These are phyloP conservation scores for Desmodesmus armatus DNA, from an alignment of 139 green algal species.

Conservation along the genomic window DNA sequence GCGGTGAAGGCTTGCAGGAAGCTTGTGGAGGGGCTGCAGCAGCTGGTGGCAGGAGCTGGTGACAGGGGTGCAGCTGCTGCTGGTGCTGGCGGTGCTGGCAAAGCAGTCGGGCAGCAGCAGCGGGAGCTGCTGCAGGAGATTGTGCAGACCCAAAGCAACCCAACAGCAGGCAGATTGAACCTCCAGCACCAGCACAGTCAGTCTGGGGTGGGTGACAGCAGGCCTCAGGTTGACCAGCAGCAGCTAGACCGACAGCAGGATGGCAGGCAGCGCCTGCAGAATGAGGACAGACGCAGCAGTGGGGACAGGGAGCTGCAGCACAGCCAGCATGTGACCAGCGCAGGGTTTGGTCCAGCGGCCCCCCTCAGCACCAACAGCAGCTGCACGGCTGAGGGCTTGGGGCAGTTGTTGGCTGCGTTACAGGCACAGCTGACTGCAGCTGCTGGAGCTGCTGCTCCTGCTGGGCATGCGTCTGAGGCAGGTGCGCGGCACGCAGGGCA, in stretches of 20 bases:
- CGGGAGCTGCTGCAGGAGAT: background rate
- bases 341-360: too few species aligned
- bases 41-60: too few species aligned
- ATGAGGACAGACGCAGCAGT: background rate
- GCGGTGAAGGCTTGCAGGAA: slow-evolving; percentile 3
- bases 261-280: background rate
- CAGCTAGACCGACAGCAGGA: background rate
- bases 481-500: background rate
- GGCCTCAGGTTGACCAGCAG: background rate
- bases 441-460: background rate
- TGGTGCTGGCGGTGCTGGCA: too few species aligned
- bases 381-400: background rate
- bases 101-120: slow-evolving; percentile 22
- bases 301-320: background rate
- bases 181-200: background rate
- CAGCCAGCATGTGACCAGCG: background rate
- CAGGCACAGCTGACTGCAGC: background rate
- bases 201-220: background rate
- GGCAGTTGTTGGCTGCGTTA: background rate
- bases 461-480: background rate
- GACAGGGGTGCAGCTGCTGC: background rate
- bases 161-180: too few species aligned
- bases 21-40: slow-evolving; percentile 16
- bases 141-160: background rate
- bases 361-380: background rate